Percentiles rank a stretch among this genome's conserved stretches.
phyloP scores from a whole-genome alignment of 805 yeast species.

The Scheffersomyces amazonensis region DNA sequence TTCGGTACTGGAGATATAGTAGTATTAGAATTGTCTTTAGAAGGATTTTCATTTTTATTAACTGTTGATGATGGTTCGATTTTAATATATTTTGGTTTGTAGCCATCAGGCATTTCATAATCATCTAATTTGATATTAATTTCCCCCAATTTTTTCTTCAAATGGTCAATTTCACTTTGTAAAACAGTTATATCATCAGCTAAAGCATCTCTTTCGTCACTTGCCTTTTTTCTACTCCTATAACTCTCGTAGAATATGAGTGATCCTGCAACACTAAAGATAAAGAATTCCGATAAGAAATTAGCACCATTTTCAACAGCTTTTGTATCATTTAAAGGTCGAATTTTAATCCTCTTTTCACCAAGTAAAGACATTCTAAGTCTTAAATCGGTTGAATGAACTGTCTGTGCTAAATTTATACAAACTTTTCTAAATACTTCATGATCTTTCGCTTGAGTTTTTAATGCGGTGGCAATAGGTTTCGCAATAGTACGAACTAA shows the following conservation, averaged over 20 bases:
- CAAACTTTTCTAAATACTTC: conserved; percentile 60
- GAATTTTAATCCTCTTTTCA: conserved; percentile 49
- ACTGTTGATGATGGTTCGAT: too few relatives aligned
- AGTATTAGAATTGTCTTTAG: too few relatives aligned
- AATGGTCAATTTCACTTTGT: conserved; percentile 65
- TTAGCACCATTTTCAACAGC: conserved; percentile 84
- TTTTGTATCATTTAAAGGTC: conserved; percentile 78
- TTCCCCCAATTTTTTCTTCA: conserved; percentile 47
- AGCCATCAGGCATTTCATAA: conserved; percentile 40
- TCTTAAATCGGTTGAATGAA: conserved; percentile 63
- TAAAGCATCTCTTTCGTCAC: conserved; percentile 57
- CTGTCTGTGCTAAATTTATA: conserved; percentile 65
- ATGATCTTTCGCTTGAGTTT: conserved; percentile 73
- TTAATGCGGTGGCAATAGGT: conserved; percentile 71
- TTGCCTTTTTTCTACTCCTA: conserved; percentile 64
- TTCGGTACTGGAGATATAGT: too few relatives aligned
- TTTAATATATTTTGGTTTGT: conserved; percentile 13
- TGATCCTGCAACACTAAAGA: conserved; percentile 78
- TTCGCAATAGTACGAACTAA: conserved; percentile 73
- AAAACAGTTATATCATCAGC: conserved; percentile 70
- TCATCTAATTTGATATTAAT: conserved; percentile 44
- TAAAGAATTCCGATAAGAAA: conserved; percentile 71
- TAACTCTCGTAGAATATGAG: conserved; percentile 69
- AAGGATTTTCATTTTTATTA: too few relatives aligned
- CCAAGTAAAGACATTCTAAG: conserved; percentile 62